Evolutionary conservation across 2,329 filamentous ascomycete genomes (phyloP).

Genomic region (Scedosporium boydii): DNA sequence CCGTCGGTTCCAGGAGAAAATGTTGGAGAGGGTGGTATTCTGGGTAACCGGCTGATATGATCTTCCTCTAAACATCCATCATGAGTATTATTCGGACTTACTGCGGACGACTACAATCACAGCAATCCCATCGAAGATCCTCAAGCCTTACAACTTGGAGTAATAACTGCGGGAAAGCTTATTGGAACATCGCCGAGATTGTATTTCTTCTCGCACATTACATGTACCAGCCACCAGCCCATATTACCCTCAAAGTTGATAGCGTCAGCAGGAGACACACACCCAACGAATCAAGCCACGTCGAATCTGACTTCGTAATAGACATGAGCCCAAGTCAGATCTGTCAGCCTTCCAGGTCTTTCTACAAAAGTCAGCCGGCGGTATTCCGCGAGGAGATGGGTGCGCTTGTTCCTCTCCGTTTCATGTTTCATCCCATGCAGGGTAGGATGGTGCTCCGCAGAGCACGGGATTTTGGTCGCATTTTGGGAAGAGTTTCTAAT

Average conservation of each 20-base stretch:
- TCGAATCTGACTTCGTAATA: too few relatives aligned
- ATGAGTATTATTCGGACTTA: neutral
- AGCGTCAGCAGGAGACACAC: neutral
- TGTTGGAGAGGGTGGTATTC: neutral
- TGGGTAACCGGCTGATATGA: conserved; percentile 1
- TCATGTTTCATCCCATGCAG: neutral
- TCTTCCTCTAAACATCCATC: neutral
- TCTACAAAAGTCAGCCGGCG: neutral
- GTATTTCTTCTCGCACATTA: too few relatives aligned
- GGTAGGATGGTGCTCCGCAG: neutral
- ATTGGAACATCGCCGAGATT: neutral
- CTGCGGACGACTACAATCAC: too few relatives aligned
- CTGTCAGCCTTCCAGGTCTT: neutral
- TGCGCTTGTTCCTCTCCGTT: neutral
- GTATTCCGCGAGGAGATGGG: neutral
- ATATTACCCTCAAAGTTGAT: too few relatives aligned
- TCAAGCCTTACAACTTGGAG: neutral
- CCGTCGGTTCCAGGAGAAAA: neutral
- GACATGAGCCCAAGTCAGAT: neutral
- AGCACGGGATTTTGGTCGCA: neutral
- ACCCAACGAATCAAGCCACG: neutral
- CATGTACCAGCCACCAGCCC: too few relatives aligned
- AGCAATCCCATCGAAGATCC: neutral
- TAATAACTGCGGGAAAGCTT: neutral
- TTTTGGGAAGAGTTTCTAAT: neutral